phyloP scores from a whole-genome alignment of 257 asterid species.

The Solanum corneliomulleri region DNA sequence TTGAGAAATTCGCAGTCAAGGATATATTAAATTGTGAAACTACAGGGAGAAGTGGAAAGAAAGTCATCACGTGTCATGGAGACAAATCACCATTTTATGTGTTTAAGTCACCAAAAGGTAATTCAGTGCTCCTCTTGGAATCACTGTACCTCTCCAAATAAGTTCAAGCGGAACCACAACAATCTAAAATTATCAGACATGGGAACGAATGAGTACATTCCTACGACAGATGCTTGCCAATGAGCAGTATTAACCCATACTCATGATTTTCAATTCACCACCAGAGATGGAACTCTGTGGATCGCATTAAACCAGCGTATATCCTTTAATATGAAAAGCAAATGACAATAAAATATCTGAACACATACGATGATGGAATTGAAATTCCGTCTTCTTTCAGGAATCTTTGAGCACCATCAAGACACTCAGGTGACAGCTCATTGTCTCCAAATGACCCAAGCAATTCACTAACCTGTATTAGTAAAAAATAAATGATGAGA shows the following conservation, averaged over 20 bases:
- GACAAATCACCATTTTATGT: background rate
- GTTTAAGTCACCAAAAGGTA: background rate
- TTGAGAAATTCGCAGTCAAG: background rate
- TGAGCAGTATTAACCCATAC: background rate
- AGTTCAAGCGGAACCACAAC: background rate
- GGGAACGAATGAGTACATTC: background rate
- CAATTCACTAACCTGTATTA: slow-evolving; percentile 81
- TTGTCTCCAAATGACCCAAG: slow-evolving; percentile 98
- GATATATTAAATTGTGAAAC: background rate
- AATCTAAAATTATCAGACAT: background rate
- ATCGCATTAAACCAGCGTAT: background rate
- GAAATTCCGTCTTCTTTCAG: slow-evolving; percentile 90
- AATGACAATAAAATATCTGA: background rate
- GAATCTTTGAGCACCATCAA: slow-evolving; percentile 95
- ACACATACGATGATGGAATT: slow-evolving; percentile 76
- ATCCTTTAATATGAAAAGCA: background rate
- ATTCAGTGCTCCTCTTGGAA: background rate
- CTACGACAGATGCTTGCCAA: background rate
- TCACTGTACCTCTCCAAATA: background rate
- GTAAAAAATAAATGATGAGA: background rate
- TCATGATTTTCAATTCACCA: background rate
- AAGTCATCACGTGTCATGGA: background rate
- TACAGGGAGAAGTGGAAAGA: background rate
- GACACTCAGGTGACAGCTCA: slow-evolving; percentile 99
- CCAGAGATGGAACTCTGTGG: background rate